A percentile compares a stretch with the other conserved stretches of the same genome.
phyloP scores from a whole-genome alignment of 805 yeast species.

The Ogataea kodamae region DNA sequence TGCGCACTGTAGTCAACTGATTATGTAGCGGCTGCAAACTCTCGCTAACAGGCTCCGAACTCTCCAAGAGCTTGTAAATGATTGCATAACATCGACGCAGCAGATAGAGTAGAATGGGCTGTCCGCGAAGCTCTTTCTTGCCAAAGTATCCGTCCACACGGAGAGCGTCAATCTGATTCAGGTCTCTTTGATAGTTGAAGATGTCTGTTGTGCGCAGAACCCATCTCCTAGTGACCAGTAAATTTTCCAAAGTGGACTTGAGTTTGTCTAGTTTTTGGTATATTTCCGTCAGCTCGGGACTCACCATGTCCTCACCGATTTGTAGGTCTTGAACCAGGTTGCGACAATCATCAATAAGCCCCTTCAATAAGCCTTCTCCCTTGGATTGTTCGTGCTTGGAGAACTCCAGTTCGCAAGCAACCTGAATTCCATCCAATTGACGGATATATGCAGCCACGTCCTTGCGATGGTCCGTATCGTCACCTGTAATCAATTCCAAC shows the following conservation, averaged over 20 bases:
- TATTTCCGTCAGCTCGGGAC: slow-evolving; percentile 51
- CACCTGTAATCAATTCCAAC: slow-evolving; percentile 49
- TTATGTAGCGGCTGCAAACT: slow-evolving; percentile 91
- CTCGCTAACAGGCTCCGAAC: slow-evolving; percentile 94
- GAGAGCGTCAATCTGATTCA: slow-evolving; percentile 69
- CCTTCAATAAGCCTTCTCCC: slow-evolving; percentile 55
- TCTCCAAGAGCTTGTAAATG: slow-evolving; percentile 82
- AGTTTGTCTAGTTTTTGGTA: slow-evolving; percentile 62
- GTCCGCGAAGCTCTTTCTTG: slow-evolving; percentile 45
- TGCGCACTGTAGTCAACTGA: slow-evolving; percentile 85
- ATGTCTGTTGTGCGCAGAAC: slow-evolving; percentile 94
- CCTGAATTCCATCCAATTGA: slow-evolving; percentile 24
- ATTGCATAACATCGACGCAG: slow-evolving; percentile 88
- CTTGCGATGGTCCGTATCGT: slow-evolving; percentile 17
- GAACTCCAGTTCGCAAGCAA: slow-evolving; percentile 22
- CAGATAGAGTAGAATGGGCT: slow-evolving; percentile 64
- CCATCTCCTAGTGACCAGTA: slow-evolving; percentile 94
- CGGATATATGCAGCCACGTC: slow-evolving; percentile 16
- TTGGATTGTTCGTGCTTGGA: slow-evolving; percentile 18
- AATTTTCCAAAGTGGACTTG: slow-evolving; percentile 72
- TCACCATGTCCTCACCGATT: slow-evolving; percentile 44
- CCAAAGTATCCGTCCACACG: slow-evolving; percentile 61
- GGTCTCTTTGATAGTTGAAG: slow-evolving; percentile 71
- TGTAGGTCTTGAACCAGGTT: slow-evolving; percentile 66
- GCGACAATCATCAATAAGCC: slow-evolving; percentile 79